Evolutionary conservation across 2,329 filamentous ascomycete genomes (phyloP), one percentile per base, ranked within the genome.

Genomic region (Nannizziopsis barbatae): DNA sequence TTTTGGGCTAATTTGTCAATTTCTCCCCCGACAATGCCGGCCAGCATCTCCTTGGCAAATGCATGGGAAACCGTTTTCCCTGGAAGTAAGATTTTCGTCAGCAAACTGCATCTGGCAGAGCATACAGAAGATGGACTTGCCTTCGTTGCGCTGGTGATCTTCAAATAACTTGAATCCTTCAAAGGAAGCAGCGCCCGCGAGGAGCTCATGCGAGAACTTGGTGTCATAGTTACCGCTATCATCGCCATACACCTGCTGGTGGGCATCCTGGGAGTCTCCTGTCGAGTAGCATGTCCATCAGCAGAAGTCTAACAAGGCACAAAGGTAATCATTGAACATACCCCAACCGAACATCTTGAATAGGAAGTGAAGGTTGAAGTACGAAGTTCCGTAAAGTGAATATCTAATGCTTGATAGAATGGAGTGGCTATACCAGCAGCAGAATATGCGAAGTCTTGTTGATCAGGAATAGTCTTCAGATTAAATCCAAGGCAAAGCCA

Each of bases 91-190:
- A 50, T 33, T 50, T 15, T 31, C 17, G 17, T 40, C 30, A 33
- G 15, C 12, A 17, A 33, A 27, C 18, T 14, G 0, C 27, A 9
- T 3, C 27, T 17, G 8, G 2, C 5, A 40, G 37, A 18, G 2
- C 17, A n/a, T 14, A 14, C 1, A 36, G 20, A 15, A 12, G n/a
- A 12, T 2, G 15, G 4, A 11, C 68, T 39, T 69, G 80, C 81
- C 84, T 60, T 86, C 75, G 40, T 67, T 68, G 56, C 80, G 80
- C 68, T 87, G 83, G 58, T 77, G 74, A 61, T 87, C 77, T 68
- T 89, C 84, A 60, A 83, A 89, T 27, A 82, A 71, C 73, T 87
- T 86, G 75, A 89, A 83, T 58, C 81, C 86, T 57, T 81, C 81
- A 63, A 87, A 92, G 53, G 81, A 79, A 46, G 84, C 86, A 48